Evolutionary conservation across 306 rosid species (phyloP), one percentile per base, ranked within the genome.

Genomic region (Dalbergia cochinchinensis): DNA sequence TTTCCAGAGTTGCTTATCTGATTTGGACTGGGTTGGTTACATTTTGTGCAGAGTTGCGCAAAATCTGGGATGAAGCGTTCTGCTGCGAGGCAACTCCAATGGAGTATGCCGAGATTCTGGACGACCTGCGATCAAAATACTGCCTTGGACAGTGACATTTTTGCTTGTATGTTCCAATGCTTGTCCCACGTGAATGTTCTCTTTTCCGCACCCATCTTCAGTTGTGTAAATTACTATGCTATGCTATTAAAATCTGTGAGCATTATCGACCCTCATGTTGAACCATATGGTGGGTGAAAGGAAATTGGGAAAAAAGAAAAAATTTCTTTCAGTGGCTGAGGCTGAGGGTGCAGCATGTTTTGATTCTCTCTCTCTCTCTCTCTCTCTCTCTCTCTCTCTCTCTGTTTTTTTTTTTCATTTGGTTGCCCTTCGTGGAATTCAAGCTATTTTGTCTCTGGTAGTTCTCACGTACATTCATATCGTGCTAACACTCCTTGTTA

Each of bases 61-160:
- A 88, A 89, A 72, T 89, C 81, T 96, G 99, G 99, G 87, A 89
- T 71, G 94, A 85, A 68, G 92, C 89, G 78, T 96, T 96, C 77
- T 77, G 91, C 78, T 82, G 80, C 3, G 87, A 88, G 71, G 93
- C 94, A 76, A 88, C 91, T 55, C 94, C 96, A 10, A 86, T 86
- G 13, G 94, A 90, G 84, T 91, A 86, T 67, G 90, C 89, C 1
- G 93, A 89, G 86, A 84, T 69, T 79, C 92, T 96, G 66, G 92
- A 89, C 71, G 89, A 76, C 83, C 81, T 96, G 76, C 82, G 96
- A 77, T 73, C 93, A 12, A 89, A 89, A 84, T 96, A 88, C 86
- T 78, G 81, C 84, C 83, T 62, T 37, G 80, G 67, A 70, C 65
- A 64, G 64, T 89, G 85, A 87, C 63, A 65, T 48, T 1, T 63